A percentile compares a stretch with the other conserved stretches of the same genome.
phyloP scores from a whole-genome alignment of 441 rosid species.

The Euphorbia schlechtendalii region DNA sequence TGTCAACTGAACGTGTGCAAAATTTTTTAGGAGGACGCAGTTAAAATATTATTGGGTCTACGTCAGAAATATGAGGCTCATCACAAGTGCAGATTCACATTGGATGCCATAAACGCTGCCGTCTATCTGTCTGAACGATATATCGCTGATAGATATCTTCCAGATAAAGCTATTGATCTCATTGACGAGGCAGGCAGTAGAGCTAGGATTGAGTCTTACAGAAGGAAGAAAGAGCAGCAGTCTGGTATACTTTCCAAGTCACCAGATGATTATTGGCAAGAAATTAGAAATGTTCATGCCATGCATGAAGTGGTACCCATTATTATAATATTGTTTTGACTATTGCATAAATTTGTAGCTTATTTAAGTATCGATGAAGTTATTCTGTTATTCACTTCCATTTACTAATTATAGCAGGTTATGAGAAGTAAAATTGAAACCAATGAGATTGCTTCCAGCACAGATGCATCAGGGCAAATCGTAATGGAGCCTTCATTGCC shows the following conservation, averaged over 20 bases:
- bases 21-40: no score
- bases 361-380: conserved; percentile 19
- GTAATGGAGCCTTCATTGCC: conserved; percentile 47
- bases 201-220: conserved; percentile 31
- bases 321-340: background rate
- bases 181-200: no score
- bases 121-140: conserved; percentile 80
- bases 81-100: no score
- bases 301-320: conserved; percentile 89
- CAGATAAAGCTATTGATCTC: conserved; percentile 55
- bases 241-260: conserved; percentile 67
- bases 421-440: conserved; percentile 45
- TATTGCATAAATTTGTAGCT: conserved; percentile 13
- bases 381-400: conserved; percentile 17
- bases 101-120: conserved; percentile 26
- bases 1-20: conserved; percentile 16
- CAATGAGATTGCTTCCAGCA: conserved; percentile 34
- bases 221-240: conserved; percentile 75
- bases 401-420: no score
- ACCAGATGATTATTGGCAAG: conserved; percentile 56
- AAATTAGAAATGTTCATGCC: conserved; percentile 57
- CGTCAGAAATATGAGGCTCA: no score
- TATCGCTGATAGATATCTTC: conserved; percentile 55
- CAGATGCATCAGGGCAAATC: conserved; percentile 41
- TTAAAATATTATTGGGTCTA: no score